Evolutionary conservation across 129 eudicot species (phyloP), one percentile per base, ranked within the genome.

Genomic region (Deinandra increscens): DNA sequence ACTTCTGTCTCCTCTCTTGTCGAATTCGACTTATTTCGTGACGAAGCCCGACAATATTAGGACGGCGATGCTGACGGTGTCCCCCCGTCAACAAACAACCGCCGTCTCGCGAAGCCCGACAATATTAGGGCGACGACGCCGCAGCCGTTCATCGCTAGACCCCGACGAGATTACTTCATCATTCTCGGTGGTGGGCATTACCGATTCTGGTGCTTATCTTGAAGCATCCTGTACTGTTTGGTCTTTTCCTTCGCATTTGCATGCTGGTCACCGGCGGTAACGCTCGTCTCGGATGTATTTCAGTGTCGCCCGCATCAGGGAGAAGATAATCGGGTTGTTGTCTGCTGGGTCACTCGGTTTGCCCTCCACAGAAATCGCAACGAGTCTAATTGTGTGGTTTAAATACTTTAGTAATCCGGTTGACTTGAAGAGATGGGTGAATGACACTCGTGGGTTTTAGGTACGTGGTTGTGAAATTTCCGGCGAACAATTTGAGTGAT

Each of bases 161-260:
- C n/a, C n/a, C n/a, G n/a, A n/a, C n/a, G n/a, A n/a, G n/a, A n/a
- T 89, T 85, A 4, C 29, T 89, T 31, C 90, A 86, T 38, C 94
- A 89, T 41, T 86, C 96, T 2, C 78, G 61, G 94, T 89, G 1
- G 96, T 84, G 29, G 96, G 96, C 5, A 89, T 89, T 31, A 89
- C 96, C 0, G 67, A 60, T 55, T 84, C 90, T 0, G 96, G 96
- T 19, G 76, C 90, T 36, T 89, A 84, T 60, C 72, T 89, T 6
- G 96, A 89, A 55, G 96, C 96, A 2, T 87, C 96, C 19, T 89
- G 94, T 1, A 86, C 82, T 80, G 76, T 82, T 1, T 39, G 87
- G 7, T 90, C 89, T 10, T 80, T 82, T 58, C 14, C 55, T 26
- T 62, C 82, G 17, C 83, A 81, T 12, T 75, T 49, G 7, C 61